Percentiles rank a stretch among this genome's conserved stretches.
Evolutionary conservation across 139 green algal species (phyloP).

Genomic region (Chlorella sp.): DNA sequence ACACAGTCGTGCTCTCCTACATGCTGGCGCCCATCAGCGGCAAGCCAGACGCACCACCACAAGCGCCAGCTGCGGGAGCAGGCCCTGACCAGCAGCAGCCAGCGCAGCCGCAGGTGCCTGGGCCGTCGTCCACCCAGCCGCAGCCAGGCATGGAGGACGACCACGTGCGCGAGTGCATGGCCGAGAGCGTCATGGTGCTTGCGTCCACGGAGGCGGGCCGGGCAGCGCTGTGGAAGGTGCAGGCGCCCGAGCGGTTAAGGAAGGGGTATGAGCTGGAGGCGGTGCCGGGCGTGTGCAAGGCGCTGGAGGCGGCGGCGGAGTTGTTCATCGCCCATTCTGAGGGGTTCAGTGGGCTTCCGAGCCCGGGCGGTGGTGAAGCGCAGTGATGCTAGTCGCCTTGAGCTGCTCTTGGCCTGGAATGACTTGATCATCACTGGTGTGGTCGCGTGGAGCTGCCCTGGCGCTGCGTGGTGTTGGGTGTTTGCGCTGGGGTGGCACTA

Average conservation of each 20-base stretch:
- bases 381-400: no score
- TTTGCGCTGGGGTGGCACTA: no score
- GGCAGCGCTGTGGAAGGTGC: conserved; percentile 8
- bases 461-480: no score
- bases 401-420: no score
- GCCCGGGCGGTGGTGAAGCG: no score
- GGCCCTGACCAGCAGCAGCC: background rate
- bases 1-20: background rate
- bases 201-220: conserved; percentile 4
- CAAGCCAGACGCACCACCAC: no score
- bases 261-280: no score
- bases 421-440: no score
- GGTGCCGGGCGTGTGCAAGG: background rate
- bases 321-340: no score
- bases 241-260: conserved; percentile 5
- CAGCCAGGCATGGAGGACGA: conserved; percentile 1
- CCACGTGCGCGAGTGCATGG: conserved; percentile 1
- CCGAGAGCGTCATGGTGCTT: conserved; percentile 8
- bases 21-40: conserved; percentile 17
- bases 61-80: no score
- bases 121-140: background rate
- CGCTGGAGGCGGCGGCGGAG: background rate
- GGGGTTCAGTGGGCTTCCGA: no score
- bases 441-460: no score
- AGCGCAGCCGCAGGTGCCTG: background rate